phyloP scores from a whole-genome alignment of 2,329 filamentous ascomycete genomes.

The Colletotrichum sp. region DNA sequence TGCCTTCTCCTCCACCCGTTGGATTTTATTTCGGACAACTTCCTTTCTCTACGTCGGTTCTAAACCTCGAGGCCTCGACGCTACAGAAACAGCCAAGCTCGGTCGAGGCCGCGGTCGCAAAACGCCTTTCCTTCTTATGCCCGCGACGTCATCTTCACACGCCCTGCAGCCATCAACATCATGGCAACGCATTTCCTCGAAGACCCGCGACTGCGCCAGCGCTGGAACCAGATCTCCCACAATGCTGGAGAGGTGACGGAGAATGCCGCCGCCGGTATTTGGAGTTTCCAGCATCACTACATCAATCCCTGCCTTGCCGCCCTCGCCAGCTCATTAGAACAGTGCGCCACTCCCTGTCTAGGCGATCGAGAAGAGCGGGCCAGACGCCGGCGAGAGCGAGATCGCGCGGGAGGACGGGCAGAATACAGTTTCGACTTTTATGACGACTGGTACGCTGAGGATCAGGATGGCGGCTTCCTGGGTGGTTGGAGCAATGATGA shows the following conservation, averaged over 20 bases:
- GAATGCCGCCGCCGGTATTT: slow-evolving; percentile 88
- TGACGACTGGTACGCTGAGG: slow-evolving; percentile 87
- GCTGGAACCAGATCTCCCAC: slow-evolving; percentile 90
- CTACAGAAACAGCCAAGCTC: neutral
- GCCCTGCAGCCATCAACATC: slow-evolving; percentile 24
- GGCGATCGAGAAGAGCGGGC: slow-evolving; percentile 77
- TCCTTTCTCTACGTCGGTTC: neutral
- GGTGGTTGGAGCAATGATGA: slow-evolving; percentile 82
- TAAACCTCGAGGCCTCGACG: slow-evolving; percentile 3
- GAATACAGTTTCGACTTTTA: slow-evolving; percentile 97
- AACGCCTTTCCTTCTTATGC: neutral
- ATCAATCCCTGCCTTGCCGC: slow-evolving; percentile 80
- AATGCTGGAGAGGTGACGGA: slow-evolving; percentile 92
- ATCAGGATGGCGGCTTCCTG: slow-evolving; percentile 56
- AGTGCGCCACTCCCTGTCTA: slow-evolving; percentile 74
- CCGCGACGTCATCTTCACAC: slow-evolving; percentile 12
- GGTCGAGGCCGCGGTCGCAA: slow-evolving; percentile 11
- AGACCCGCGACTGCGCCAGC: slow-evolving; percentile 90
- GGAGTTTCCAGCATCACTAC: slow-evolving; percentile 86
- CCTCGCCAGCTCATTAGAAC: slow-evolving; percentile 70
- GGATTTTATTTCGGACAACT: neutral
- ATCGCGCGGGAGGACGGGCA: slow-evolving; percentile 63
- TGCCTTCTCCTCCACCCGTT: neutral
- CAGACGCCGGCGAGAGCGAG: slow-evolving; percentile 70
- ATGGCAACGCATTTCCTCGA: slow-evolving; percentile 64